Evolutionary conservation across 208 protist species (phyloP).

Genomic region (Leishmania major): DNA sequence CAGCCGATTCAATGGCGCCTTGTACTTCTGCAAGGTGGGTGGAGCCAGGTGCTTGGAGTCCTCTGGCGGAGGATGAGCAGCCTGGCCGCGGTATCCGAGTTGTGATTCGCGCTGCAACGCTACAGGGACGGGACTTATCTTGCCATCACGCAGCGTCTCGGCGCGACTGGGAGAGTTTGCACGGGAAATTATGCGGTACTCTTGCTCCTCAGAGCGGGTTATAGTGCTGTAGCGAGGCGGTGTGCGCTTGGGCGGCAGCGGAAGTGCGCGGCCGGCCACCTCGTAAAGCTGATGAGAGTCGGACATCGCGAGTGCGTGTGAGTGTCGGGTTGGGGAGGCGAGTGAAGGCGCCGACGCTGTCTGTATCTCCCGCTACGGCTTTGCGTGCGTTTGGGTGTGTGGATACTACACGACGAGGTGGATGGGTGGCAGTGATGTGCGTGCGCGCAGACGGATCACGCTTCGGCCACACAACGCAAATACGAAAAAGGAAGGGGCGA

Average conservation of each 20-base stretch:
- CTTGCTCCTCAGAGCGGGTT: constrained; percentile 47
- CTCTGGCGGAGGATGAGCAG: background rate
- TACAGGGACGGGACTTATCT: constrained; percentile 13
- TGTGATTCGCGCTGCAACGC: constrained; percentile 23
- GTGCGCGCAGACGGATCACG: background rate
- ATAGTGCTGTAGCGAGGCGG: constrained; percentile 54
- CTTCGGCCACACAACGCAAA: background rate
- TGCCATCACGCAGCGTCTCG: constrained; percentile 16
- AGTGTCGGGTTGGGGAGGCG: background rate
- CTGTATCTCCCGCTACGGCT: background rate
- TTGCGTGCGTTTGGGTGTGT: background rate
- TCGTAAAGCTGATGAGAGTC: constrained; percentile 48
- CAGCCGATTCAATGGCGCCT: background rate
- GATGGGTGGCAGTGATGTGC: background rate
- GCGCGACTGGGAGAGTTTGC: constrained; percentile 11
- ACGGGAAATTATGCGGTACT: constrained; percentile 10
- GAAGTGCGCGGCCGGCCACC: constrained; percentile 50
- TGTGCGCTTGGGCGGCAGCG: constrained; percentile 53
- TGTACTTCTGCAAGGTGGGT: background rate
- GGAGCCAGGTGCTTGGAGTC: background rate
- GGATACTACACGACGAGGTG: background rate
- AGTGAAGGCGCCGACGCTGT: background rate
- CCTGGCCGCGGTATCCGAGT: constrained; percentile 18
- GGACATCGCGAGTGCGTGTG: constrained; percentile 37
- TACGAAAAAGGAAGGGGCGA: background rate